Evolutionary conservation across 139 green algal species (phyloP).

Genomic region (Trebouxia sp.): DNA sequence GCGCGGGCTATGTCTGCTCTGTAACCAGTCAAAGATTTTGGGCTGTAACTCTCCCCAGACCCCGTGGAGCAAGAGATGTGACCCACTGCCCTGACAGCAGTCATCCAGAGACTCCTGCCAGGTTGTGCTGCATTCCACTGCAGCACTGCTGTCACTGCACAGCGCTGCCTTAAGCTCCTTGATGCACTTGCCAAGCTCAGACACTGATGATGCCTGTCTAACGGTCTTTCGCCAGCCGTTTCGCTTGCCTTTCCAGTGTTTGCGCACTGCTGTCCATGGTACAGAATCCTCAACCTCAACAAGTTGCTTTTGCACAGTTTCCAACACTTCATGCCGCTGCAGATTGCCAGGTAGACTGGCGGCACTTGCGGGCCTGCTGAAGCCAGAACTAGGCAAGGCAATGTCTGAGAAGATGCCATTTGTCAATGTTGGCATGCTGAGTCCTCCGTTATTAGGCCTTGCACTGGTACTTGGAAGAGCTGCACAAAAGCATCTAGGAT

Average conservation of each 20-base stretch:
- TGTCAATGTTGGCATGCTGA: not conserved
- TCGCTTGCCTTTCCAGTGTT: constrained; percentile 41
- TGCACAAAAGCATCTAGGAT: too few relatives aligned
- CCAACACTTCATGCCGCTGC: constrained; percentile 3
- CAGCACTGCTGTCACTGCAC: constrained; percentile 31
- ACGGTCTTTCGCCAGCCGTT: constrained; percentile 44
- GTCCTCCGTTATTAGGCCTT: not conserved
- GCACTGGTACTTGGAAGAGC: not conserved
- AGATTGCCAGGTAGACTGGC: not conserved
- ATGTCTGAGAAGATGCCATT: constrained; percentile 5
- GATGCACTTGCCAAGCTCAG: constrained; percentile 41
- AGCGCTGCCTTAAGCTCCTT: constrained; percentile 42
- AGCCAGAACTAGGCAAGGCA: not conserved
- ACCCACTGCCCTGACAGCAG: constrained; percentile 42
- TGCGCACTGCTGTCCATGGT: constrained; percentile 40
- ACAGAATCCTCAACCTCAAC: constrained; percentile 20
- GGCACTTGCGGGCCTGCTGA: not conserved
- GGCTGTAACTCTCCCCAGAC: constrained; percentile 53
- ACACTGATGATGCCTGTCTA: constrained; percentile 12
- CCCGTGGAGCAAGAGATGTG: constrained; percentile 27
- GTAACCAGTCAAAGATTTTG: constrained; percentile 30
- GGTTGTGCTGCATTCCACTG: not conserved
- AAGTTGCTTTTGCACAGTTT: not conserved
- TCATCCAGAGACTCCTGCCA: constrained; percentile 39
- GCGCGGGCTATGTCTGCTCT: not conserved